Percentiles rank a stretch among this genome's conserved stretches.
These are phyloP conservation scores for Phytophthora vignae DNA, from an alignment of 352 stramenopile species.

Conservation along the genomic window DNA sequence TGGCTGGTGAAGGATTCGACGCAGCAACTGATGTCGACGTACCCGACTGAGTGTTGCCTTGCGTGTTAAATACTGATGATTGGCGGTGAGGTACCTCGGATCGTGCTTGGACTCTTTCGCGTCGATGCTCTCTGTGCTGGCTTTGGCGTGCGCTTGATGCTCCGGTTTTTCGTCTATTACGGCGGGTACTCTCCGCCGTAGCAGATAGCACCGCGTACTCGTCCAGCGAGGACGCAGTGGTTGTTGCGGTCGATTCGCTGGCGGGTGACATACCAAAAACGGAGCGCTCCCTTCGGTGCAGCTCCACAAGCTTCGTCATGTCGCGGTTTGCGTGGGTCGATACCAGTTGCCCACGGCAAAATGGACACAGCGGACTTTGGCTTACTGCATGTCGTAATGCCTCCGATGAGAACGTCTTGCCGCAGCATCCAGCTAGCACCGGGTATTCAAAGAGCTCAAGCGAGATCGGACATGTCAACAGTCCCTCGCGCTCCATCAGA, in stretches of 20 bases:
- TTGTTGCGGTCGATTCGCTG: background rate
- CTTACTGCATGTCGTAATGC: constrained; percentile 3
- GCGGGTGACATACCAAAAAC: constrained; percentile 5
- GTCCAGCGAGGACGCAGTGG: background rate
- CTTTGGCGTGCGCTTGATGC: constrained; percentile 18
- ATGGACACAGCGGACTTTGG: constrained; percentile 5
- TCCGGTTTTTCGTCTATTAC: constrained; percentile 4
- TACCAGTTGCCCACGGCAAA: constrained; percentile 8
- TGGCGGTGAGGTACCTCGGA: constrained; percentile 6
- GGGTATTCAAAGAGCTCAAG: constrained; percentile 23
- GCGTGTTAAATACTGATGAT: constrained; percentile 4
- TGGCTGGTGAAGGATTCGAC: background rate
- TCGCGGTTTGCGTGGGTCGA: constrained; percentile 18
- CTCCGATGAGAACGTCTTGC: constrained; percentile 20
- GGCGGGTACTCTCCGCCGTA: background rate
- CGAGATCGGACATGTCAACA: constrained; percentile 27
- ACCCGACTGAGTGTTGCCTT: background rate
- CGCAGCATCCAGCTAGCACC: constrained; percentile 21
- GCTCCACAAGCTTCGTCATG: constrained; percentile 21
- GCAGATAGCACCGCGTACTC: background rate
- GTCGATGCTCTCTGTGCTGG: constrained; percentile 17
- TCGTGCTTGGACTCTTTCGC: constrained; percentile 16
- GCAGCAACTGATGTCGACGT: constrained; percentile 1
- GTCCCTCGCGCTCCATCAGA: constrained; percentile 13
- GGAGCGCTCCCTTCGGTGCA: constrained; percentile 25